phyloP scores from a whole-genome alignment of 176 grass and related monocot species.

The Cenchrus americanus region DNA sequence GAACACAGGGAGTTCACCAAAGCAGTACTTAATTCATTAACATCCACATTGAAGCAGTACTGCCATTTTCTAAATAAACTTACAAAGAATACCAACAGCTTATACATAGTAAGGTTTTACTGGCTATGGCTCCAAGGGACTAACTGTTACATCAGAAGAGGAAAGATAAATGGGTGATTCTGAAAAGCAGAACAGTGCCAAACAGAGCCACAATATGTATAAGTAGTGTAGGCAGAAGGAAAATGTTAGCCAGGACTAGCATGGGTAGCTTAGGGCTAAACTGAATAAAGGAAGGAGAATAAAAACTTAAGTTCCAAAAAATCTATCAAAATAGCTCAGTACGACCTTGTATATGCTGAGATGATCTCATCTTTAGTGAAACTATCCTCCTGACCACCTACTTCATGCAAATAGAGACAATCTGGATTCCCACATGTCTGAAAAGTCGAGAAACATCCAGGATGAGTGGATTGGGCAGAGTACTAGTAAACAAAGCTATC shows the following conservation, averaged over 20 bases:
- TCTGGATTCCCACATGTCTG: conserved; percentile 98
- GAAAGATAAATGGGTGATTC: conserved; percentile 3
- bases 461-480: conserved; percentile 25
- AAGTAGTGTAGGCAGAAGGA: conserved; percentile 10
- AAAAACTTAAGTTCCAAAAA: conserved; percentile 19
- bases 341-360: conserved; percentile 96
- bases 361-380: conserved; percentile 99
- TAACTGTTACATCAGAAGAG: neutral
- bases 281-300: conserved; percentile 22
- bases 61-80: neutral
- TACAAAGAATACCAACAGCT: neutral
- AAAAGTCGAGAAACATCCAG: conserved; percentile 41
- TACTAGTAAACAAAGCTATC: conserved; percentile 26
- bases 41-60: neutral
- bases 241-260: neutral
- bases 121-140: neutral
- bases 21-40: conserved; percentile 11
- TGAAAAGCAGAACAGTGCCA: neutral
- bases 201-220: neutral
- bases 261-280: conserved; percentile 35
- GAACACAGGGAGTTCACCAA: conserved; percentile 19
- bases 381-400: conserved; percentile 93
- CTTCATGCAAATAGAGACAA: conserved; percentile 99
- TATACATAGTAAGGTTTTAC: neutral
- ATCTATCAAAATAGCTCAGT: conserved; percentile 11